Base-by-base conservation (phyloP, 1,284 basidiomycete genomes). In the Cutaneotrichosporon sp. region DNA sequence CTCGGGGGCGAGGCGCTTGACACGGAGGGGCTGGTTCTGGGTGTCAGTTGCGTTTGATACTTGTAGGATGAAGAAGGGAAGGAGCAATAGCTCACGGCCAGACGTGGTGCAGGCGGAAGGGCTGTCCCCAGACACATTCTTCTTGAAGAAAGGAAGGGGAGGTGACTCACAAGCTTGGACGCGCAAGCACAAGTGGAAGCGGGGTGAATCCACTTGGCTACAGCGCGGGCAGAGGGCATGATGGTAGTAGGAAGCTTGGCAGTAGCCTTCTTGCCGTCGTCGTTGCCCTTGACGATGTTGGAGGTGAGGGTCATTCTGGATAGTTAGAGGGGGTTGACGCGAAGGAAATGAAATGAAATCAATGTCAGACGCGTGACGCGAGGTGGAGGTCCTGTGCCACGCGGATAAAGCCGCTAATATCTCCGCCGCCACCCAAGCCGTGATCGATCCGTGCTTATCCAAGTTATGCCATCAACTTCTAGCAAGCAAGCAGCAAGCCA, bases 1-100 rank as follows among this genome's bases (percentile, higher is more conserved):
- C 71, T 89, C 89, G 21, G 88, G 86, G 0, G 91, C 91, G 56
- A 91, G 87, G 49, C 88, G 86, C 77, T 97, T 96, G 72, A 99
- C 88, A 68, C 93, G 86, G 21, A 98, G 87, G 4, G 72, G 71
- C 59, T 73, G 67, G 36, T 66, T 32, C 62, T 67, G 65, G 16
- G 36, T 18, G 42, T 63, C 14, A 63, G 58, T 10, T 26, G 5
- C 18, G 11, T 21, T 7, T 8, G 4, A 47, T 7, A 47, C 10
- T 46, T 5, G 11, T 6, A 16, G 22, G 13, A 13, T 11, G 30
- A 22, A 36, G 30, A 22, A 32, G 26, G 26, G 3, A 26, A 26
- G 26, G 26, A 26, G 26, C 26, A 26, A 26, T 26, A 26, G 26
- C 3, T 26, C 26, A 26, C 26, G 3, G 26, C 26, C 26, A 32